These are phyloP conservation scores for Salvia splendens DNA, from an alignment of 257 asterid species.

Conservation along the genomic window DNA sequence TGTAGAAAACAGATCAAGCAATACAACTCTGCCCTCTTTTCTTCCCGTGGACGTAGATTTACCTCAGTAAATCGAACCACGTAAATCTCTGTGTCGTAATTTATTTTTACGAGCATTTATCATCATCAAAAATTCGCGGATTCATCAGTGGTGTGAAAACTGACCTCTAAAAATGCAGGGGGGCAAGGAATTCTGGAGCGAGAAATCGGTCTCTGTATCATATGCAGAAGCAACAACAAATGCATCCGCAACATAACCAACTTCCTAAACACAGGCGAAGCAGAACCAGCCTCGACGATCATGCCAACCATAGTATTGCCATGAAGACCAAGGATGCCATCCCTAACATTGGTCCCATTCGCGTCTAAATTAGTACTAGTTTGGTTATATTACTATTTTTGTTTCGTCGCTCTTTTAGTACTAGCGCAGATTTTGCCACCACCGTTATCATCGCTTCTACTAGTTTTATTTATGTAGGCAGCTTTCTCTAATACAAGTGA, in stretches of 20 bases:
- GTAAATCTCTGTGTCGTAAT: too few species aligned
- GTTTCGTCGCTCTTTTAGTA: slow-evolving; percentile 2
- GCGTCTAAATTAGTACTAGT: slow-evolving; percentile 28
- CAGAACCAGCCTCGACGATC: slow-evolving; percentile 50
- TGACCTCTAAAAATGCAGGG: slow-evolving; percentile 45
- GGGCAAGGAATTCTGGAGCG: slow-evolving; percentile 88
- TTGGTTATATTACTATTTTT: not conserved
- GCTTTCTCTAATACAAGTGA: slow-evolving; percentile 26
- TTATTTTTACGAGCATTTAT: too few species aligned
- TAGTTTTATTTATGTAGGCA: slow-evolving; percentile 38
- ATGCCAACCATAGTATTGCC: slow-evolving; percentile 29
- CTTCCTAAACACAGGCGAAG: slow-evolving; percentile 48
- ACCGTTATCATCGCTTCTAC: slow-evolving; percentile 30
- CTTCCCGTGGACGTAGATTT: too few species aligned
- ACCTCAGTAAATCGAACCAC: too few species aligned
- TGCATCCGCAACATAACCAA: slow-evolving; percentile 49
- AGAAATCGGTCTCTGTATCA: slow-evolving; percentile 60
- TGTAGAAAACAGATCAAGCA: too few species aligned
- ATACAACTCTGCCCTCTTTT: too few species aligned
- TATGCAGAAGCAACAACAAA: slow-evolving; percentile 54
- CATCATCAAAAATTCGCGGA: too few species aligned
- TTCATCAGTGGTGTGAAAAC: not conserved
- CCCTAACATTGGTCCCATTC: slow-evolving; percentile 43
- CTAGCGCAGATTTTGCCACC: slow-evolving; percentile 16
- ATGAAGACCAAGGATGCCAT: slow-evolving; percentile 43